Percentiles rank a stretch among this genome's conserved stretches.
Conservation (phyloP, 208 protist genomes). For the Crithidia sp. region DNA sequence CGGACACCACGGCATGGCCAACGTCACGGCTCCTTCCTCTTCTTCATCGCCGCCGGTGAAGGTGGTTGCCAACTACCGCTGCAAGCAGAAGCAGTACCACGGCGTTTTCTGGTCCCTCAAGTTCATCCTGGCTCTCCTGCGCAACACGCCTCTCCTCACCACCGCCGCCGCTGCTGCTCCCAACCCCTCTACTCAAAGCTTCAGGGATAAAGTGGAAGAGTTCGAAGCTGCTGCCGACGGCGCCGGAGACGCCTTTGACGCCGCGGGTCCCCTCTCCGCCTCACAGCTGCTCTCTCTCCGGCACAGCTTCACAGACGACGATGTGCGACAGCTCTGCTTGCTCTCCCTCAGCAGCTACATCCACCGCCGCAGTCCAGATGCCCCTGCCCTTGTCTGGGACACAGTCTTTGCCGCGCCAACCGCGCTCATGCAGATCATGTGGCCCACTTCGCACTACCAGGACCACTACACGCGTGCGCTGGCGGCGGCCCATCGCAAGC, state of each 20-base stretch:
- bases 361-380: neutral
- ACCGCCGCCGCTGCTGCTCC: neutral
- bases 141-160: neutral
- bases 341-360: neutral
- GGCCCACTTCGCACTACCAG: constrained; percentile 10
- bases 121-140: constrained; percentile 21
- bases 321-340: constrained; percentile 14
- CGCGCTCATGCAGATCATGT: neutral
- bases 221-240: constrained; percentile 11
- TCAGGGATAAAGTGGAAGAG: neutral
- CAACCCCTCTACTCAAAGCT: too few species aligned
- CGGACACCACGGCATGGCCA: too few species aligned
- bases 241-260: constrained; percentile 1
- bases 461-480: constrained; percentile 15
- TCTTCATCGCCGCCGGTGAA: neutral
- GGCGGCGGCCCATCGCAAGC: constrained; percentile 1
- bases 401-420: constrained; percentile 14
- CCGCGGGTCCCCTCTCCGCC: constrained; percentile 18
- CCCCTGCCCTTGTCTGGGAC: neutral
- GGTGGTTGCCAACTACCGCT: constrained; percentile 5
- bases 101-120: constrained; percentile 26
- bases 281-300: constrained; percentile 21
- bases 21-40: too few species aligned
- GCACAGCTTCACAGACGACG: constrained; percentile 16
- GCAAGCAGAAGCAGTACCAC: constrained; percentile 40